Evolutionary conservation across 176 grass and related monocot species (phyloP), one percentile per base, ranked within the genome.

Genomic region (Eleusine coracana): DNA sequence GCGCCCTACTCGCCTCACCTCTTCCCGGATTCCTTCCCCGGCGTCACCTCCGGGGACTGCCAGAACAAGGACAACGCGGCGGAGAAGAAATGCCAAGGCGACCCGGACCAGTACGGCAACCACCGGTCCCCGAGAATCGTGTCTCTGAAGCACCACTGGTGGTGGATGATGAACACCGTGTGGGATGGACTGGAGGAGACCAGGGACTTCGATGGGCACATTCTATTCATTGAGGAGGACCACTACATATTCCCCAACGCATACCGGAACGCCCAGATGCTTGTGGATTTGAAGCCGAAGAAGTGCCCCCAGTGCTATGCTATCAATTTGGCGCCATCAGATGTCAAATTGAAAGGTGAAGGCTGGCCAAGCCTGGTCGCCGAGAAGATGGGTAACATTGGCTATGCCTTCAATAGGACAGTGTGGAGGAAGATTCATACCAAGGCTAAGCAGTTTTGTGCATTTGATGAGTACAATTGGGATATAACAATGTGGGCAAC

Each of bases 81-180:
- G 18, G 85, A 90, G 91, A 95, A 88, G 75, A 68, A 68, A 10
- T 98, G 96, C 76, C 77, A 49, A 34, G 96, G 96, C 20, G 73
- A 91, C 10, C 69, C 85, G 0, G 96, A 98, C 62, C 96, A 98
- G 60, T 98, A 98, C 50, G 91, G 96, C 56, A 98, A 95, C 80
- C 93, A 98, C 83, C 87, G 96, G 18, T 84, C 93, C 1, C 96
- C 96, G 2, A 92, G 87, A 37, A 98, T 95, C 16, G 93, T 98
- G 14, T 98, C 96, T 7, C 82, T 95, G 36, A 98, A 98, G 85
- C 93, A 98, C 73, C 96, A 98, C 82, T 95, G 96, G 96, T 95
- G 96, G 93, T 98, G 96, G 96, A 95, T 98, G 96, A 98, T 98
- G 96, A 98, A 98, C 78, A 98, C 96, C 5, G 71, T 98, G 48